Percentiles rank a stretch among this genome's conserved stretches.
Conservation (phyloP, 2,329 filamentous ascomycete genomes). For the Claviceps sp. region DNA sequence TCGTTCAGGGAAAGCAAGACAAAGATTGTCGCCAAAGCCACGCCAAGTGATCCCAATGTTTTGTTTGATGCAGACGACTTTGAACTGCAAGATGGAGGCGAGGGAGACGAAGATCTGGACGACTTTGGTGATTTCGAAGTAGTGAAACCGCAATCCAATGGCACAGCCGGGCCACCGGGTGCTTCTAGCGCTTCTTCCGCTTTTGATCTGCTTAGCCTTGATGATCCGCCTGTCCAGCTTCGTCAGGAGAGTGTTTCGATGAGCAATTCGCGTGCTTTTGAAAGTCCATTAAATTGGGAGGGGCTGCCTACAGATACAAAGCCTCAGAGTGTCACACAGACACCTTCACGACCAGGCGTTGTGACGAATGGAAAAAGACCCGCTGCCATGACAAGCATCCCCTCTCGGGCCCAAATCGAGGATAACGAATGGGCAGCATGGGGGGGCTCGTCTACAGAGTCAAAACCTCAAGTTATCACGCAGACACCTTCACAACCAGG, state of each 20-base stretch:
- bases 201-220: conserved; percentile 28
- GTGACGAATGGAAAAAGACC: neutral
- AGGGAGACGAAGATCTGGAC: conserved; percentile 35
- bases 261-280: neutral
- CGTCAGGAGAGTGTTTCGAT: neutral
- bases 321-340: conserved; percentile 31
- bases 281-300: conserved; percentile 16
- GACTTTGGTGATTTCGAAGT: conserved; percentile 48
- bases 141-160: conserved; percentile 14
- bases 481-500: conserved; percentile 37
- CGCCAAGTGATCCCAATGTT: conserved; percentile 34
- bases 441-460: conserved; percentile 17
- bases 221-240: conserved; percentile 15
- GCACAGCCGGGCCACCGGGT: neutral
- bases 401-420: conserved; percentile 11
- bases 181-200: conserved; percentile 3
- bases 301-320: conserved; percentile 21
- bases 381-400: conserved; percentile 2
- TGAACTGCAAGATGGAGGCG: conserved; percentile 25
- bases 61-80: conserved; percentile 54
- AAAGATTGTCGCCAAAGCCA: conserved; percentile 13
- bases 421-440: conserved; percentile 26
- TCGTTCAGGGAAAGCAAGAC: conserved; percentile 6
- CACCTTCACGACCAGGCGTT: conserved; percentile 32
- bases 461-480: conserved; percentile 30